phyloP scores from a whole-genome alignment of 2,329 filamentous ascomycete species.

The Fonsecaea pugnacius region DNA sequence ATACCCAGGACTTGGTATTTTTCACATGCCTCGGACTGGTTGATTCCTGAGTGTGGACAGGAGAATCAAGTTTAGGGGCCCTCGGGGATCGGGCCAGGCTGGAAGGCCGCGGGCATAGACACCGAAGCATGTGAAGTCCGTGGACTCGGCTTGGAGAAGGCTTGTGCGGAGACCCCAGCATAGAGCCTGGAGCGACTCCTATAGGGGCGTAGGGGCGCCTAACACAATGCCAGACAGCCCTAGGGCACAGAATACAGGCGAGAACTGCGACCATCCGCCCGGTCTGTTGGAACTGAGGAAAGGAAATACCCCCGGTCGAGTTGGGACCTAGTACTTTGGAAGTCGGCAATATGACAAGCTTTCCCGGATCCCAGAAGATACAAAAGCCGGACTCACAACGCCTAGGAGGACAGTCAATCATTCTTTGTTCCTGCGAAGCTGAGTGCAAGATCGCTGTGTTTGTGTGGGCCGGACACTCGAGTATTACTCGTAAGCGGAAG shows the following conservation, averaged over 20 bases:
- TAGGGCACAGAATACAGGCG: background rate
- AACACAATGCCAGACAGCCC: background rate
- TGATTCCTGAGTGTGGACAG: background rate
- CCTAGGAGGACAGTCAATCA: background rate
- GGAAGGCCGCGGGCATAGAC: background rate
- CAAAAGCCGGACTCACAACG: background rate
- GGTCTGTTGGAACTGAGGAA: background rate
- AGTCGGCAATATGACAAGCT: conserved; percentile 5
- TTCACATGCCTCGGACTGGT: conserved; percentile 1
- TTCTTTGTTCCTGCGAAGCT: background rate
- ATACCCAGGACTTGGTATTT: background rate
- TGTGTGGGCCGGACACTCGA: background rate
- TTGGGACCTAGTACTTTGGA: background rate
- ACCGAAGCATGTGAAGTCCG: conserved; percentile 9
- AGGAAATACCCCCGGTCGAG: background rate
- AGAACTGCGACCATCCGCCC: background rate
- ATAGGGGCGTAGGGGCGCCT: background rate
- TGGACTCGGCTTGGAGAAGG: background rate
- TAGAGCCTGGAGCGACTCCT: background rate
- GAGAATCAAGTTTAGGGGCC: background rate
- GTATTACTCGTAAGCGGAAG: background rate
- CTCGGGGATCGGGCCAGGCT: background rate
- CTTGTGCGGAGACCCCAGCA: background rate
- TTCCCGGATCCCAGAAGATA: background rate
- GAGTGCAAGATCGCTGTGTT: background rate